Percentiles rank a stretch among this genome's conserved stretches.
Conservation (phyloP, 1,139 yeast genomes). For the Lodderomyces orthopsilosis region DNA sequence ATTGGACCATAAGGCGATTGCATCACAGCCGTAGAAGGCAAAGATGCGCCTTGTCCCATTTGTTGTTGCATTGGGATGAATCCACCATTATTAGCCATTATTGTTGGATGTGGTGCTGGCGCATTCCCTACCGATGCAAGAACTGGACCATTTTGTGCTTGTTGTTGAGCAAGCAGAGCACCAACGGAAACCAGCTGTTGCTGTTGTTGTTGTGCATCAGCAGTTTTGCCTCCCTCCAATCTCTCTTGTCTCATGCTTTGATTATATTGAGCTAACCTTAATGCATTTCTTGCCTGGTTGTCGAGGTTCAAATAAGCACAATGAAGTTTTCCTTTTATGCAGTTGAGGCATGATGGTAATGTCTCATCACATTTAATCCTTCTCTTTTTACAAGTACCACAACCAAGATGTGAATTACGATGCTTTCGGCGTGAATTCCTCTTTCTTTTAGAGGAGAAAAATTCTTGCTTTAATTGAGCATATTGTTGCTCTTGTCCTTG, state of each 20-base stretch:
- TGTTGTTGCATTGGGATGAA: constrained; percentile 4
- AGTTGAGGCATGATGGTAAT: constrained; percentile 59
- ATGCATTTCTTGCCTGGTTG: constrained; percentile 48
- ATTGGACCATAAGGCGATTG: constrained; percentile 36
- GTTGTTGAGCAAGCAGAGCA: neutral
- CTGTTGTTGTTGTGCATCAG: neutral
- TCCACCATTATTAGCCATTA: neutral
- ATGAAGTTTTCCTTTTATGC: constrained; percentile 55
- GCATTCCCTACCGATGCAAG: constrained; percentile 1
- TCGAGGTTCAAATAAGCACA: constrained; percentile 55
- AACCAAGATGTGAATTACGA: constrained; percentile 60
- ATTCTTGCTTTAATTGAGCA: constrained; percentile 4
- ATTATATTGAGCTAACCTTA: constrained; percentile 51
- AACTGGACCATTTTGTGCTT: neutral
- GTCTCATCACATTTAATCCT: constrained; percentile 68
- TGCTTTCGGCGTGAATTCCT: constrained; percentile 58
- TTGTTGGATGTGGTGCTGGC: constrained; percentile 4
- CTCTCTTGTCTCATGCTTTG: constrained; percentile 39
- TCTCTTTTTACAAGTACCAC: constrained; percentile 65
- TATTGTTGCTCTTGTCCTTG: neutral
- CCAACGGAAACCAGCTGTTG: neutral
- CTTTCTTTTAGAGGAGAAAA: constrained; percentile 20
- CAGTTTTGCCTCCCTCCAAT: constrained; percentile 14
- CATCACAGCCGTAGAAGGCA: constrained; percentile 12
- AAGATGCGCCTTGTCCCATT: constrained; percentile 4